Conservation (phyloP, 768 basidiomycete genomes). For the Phanerochaete sordida region DNA sequence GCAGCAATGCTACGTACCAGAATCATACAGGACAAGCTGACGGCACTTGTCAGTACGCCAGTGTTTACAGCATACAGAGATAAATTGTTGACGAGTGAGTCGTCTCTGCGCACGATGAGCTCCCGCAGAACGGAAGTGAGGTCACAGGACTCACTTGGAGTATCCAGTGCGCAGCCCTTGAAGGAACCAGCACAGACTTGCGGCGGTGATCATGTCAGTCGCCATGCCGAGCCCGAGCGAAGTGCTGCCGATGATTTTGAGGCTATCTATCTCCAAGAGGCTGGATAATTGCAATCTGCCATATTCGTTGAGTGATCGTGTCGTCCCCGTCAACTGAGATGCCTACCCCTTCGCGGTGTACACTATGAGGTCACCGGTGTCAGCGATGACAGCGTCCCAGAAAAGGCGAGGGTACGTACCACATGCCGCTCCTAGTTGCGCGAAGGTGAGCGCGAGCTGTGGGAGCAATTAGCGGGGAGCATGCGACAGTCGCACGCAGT, state of each 20-base stretch:
- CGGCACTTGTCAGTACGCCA: constrained; percentile 53
- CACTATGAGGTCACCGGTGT: neutral
- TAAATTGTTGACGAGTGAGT: constrained; percentile 53
- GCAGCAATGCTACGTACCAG: constrained; percentile 37
- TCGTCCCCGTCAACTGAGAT: neutral
- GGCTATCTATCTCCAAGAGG: constrained; percentile 30
- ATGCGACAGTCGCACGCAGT: neutral
- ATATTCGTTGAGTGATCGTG: neutral
- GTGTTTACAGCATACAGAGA: constrained; percentile 63
- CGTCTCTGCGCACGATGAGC: constrained; percentile 34
- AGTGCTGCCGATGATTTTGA: constrained; percentile 48
- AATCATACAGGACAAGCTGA: constrained; percentile 51
- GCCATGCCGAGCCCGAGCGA: constrained; percentile 47
- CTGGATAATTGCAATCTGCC: constrained; percentile 6
- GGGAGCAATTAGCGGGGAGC: neutral
- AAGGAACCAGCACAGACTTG: constrained; percentile 51
- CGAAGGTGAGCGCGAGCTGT: constrained; percentile 44
- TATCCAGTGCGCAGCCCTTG: constrained; percentile 50
- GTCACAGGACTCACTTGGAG: constrained; percentile 30
- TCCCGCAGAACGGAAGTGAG: neutral
- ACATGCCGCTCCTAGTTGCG: constrained; percentile 46
- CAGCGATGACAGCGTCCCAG: neutral
- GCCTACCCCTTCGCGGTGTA: constrained; percentile 12
- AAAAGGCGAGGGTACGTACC: constrained; percentile 24
- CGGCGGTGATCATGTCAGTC: constrained; percentile 51